phyloP scores from a whole-genome alignment of 2,329 filamentous ascomycete species.

The Fusarium brevicatenulatum region DNA sequence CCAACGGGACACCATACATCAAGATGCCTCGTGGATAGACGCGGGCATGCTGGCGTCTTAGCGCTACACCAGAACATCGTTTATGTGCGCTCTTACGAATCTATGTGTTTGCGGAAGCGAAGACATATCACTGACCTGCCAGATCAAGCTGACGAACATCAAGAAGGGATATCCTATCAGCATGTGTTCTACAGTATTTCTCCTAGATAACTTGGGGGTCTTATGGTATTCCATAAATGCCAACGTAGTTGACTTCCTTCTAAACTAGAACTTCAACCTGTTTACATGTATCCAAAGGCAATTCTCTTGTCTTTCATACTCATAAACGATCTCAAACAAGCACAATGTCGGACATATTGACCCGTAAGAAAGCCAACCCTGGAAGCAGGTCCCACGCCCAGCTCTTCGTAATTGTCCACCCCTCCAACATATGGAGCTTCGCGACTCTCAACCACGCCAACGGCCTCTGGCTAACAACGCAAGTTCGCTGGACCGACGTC shows the following conservation, averaged over 20 bases:
- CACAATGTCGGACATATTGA: neutral
- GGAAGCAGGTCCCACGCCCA: neutral
- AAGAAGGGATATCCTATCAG: fast-evolving
- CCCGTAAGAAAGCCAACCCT: no score
- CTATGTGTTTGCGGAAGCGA: neutral
- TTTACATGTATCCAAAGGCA: neutral
- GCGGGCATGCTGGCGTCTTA: neutral
- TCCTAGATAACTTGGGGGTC: fast-evolving
- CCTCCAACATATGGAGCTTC: neutral
- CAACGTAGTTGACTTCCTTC: fast-evolving
- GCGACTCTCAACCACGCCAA: neutral
- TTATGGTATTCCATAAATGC: neutral
- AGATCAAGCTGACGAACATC: neutral
- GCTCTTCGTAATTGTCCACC: neutral
- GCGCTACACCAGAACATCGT: neutral
- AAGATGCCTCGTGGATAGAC: neutral
- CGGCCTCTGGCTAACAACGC: neutral
- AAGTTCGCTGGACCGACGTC: neutral
- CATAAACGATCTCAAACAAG: neutral
- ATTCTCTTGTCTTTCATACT: neutral
- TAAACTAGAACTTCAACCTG: neutral
- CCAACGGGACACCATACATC: neutral
- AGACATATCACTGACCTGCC: no score
- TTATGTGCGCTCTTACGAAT: neutral
- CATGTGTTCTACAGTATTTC: neutral